A percentile compares a stretch with the other conserved stretches of the same genome.
These are phyloP conservation scores for Eucalyptus cloeziana DNA, from an alignment of 345 rosid genomes.

Conservation along the genomic window DNA sequence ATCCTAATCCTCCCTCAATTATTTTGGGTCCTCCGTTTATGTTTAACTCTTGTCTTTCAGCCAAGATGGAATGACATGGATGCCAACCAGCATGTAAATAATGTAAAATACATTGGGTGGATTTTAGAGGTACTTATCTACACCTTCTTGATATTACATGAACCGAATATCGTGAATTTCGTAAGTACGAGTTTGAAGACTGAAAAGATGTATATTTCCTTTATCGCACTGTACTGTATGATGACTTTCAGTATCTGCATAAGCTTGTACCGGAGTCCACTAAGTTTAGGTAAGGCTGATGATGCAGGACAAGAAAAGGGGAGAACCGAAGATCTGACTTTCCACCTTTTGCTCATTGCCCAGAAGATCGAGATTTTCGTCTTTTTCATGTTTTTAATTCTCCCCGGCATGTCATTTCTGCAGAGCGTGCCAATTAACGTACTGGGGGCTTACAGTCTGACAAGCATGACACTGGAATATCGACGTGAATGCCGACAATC, in stretches of 20 bases:
- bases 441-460: constrained; percentile 29
- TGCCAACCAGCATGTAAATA: constrained; percentile 67
- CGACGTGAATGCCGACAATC: constrained; percentile 50
- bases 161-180: not conserved
- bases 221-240: not conserved
- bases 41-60: constrained; percentile 7
- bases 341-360: not conserved
- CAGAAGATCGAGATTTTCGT: not conserved
- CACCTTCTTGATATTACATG: not conserved
- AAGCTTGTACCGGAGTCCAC: not conserved
- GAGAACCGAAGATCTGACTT: not conserved
- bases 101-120: constrained; percentile 70
- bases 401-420: not conserved
- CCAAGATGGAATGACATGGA: constrained; percentile 71
- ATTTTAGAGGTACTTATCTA: constrained; percentile 36
- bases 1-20: not conserved
- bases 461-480: constrained; percentile 47
- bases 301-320: not conserved
- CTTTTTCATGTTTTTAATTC: not conserved
- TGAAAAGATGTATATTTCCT: not conserved
- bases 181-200: not conserved
- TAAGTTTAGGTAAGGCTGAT: not conserved
- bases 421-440: constrained; percentile 54
- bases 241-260: not conserved
- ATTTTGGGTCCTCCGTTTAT: not conserved